Evolutionary conservation across 139 green algal species (phyloP).

Genomic region (Spirogloea muscicola): DNA sequence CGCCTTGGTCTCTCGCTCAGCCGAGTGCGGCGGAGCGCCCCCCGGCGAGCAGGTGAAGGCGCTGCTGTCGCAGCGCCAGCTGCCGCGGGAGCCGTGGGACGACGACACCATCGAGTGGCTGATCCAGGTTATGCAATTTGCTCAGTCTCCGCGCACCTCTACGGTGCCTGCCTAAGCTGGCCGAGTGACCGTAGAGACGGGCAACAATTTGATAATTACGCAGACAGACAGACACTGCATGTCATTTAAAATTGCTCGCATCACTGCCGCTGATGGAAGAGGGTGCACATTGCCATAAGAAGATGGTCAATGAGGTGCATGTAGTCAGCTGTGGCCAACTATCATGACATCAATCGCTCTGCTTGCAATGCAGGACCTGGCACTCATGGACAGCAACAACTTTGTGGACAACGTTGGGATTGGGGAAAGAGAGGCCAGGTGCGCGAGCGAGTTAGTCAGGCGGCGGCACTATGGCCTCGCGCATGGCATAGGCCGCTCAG

Average conservation of each 20-base stretch:
- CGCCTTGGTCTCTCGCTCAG: too few species aligned
- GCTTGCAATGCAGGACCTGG: conserved; percentile 62
- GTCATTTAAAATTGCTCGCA: background rate
- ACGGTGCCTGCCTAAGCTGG: background rate
- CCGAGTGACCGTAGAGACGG: background rate
- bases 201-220: too few species aligned
- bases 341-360: background rate
- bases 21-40: too few species aligned
- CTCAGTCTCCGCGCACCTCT: background rate
- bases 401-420: conserved; percentile 86
- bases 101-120: conserved; percentile 81
- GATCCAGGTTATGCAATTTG: conserved; percentile 57
- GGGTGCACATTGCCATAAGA: background rate
- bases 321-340: background rate
- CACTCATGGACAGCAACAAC: conserved; percentile 95
- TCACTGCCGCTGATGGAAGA: background rate
- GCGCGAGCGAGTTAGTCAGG: conserved; percentile 73
- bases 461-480: conserved; percentile 72
- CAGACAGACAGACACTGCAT: background rate
- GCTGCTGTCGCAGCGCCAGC: conserved; percentile 65
- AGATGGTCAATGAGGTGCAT: background rate
- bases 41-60: conserved; percentile 61
- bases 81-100: conserved; percentile 79
- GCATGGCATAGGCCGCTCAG: conserved; percentile 88
- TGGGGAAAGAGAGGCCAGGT: conserved; percentile 85